Conservation (phyloP, 2,329 filamentous ascomycete genomes). For the Exophiala sp. region DNA sequence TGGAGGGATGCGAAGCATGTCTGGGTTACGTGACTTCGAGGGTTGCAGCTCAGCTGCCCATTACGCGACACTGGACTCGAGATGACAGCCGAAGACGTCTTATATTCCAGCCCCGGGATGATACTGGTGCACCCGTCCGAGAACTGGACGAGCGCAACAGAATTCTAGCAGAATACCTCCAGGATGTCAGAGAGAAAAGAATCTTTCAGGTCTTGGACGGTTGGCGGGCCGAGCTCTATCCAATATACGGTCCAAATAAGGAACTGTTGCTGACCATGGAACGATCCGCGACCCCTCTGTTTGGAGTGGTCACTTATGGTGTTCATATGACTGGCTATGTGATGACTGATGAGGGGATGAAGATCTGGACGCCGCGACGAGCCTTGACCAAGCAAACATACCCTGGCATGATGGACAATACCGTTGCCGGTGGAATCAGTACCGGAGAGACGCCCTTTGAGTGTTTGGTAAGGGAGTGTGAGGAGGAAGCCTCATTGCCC, state of each 20-base stretch:
- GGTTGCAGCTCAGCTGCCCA: constrained; percentile 19
- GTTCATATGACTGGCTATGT: constrained; percentile 76
- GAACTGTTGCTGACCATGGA: constrained; percentile 67
- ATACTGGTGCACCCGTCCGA: constrained; percentile 30
- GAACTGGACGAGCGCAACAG: constrained; percentile 57
- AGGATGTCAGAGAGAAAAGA: constrained; percentile 62
- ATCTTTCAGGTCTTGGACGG: constrained; percentile 68
- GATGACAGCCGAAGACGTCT: constrained; percentile 13
- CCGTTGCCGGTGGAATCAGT: constrained; percentile 78
- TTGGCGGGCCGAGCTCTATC: constrained; percentile 77
- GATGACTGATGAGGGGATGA: constrained; percentile 53
- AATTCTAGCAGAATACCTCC: constrained; percentile 52
- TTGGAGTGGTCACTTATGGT: constrained; percentile 72
- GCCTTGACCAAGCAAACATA: constrained; percentile 77
- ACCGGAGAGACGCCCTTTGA: constrained; percentile 75
- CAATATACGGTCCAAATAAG: constrained; percentile 60
- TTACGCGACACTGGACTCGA: constrained; percentile 16
- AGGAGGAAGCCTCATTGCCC: constrained; percentile 80
- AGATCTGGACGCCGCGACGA: constrained; percentile 78
- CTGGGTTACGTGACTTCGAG: constrained; percentile 53
- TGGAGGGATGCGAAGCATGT: constrained; percentile 56
- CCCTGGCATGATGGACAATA: constrained; percentile 88
- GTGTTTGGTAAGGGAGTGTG: constrained; percentile 75
- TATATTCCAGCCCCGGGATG: constrained; percentile 22
- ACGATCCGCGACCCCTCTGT: constrained; percentile 64